Conservation (phyloP, 179 eudicot species). For the Carnegiea gigantea region DNA sequence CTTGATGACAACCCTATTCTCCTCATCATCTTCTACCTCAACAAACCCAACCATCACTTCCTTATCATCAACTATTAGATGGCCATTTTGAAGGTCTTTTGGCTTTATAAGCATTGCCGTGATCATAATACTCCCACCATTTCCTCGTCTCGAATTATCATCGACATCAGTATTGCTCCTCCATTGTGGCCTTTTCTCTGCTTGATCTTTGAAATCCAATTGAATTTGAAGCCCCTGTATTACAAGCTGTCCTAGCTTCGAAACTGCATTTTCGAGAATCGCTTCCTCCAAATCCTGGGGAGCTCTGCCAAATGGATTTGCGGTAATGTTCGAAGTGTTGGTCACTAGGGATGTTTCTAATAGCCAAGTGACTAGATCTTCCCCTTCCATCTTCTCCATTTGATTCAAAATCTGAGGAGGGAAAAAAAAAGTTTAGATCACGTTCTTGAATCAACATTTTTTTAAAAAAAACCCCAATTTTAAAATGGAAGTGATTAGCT, state of each 20-base stretch:
- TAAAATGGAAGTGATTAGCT: no score
- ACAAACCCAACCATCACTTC: slow-evolving; percentile 31
- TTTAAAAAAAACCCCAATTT: no score
- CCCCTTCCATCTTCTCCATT: slow-evolving; percentile 33
- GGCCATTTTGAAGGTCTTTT: slow-evolving; percentile 15
- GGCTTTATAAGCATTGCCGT: slow-evolving; percentile 33
- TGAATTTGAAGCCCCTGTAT: slow-evolving; percentile 23
- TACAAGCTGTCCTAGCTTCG: slow-evolving; percentile 16
- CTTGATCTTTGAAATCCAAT: slow-evolving; percentile 25
- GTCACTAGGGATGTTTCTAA: slow-evolving; percentile 26
- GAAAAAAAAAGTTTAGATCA: not conserved
- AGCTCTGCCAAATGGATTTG: not conserved
- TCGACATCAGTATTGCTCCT: not conserved
- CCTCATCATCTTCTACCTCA: slow-evolving; percentile 20
- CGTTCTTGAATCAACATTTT: no score
- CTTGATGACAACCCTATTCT: slow-evolving; percentile 8
- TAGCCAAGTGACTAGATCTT: slow-evolving; percentile 24
- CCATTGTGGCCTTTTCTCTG: slow-evolving; percentile 18
- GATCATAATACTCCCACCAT: not conserved
- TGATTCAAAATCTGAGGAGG: slow-evolving; percentile 22
- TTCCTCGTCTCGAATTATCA: not conserved
- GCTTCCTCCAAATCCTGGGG: slow-evolving; percentile 24
- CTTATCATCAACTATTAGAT: not conserved
- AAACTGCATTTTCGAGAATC: slow-evolving; percentile 12
- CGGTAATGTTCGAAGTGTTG: no score